phyloP scores from a whole-genome alignment of 176 grass and related monocot genomes.

The Aegilops umbellulata region DNA sequence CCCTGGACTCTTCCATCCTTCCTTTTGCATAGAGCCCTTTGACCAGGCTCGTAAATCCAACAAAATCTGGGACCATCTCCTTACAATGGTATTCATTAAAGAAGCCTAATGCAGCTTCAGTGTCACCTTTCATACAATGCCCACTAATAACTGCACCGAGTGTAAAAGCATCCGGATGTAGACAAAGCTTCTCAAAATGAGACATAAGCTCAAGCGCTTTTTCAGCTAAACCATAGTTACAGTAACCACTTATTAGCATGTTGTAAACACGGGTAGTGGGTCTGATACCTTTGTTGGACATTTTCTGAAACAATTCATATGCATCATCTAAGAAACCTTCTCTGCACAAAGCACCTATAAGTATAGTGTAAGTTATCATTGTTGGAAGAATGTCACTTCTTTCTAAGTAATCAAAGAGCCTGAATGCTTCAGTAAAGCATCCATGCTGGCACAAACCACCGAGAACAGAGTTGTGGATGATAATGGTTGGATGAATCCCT shows the following conservation, averaged over 20 bases:
- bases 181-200: conserved; percentile 52
- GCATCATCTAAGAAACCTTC: conserved; percentile 84
- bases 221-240: conserved; percentile 68
- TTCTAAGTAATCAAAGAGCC: conserved; percentile 77
- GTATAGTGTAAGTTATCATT: conserved; percentile 61
- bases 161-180: conserved; percentile 72
- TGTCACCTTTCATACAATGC: conserved; percentile 63
- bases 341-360: conserved; percentile 87
- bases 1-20: conserved; percentile 88
- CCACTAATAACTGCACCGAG: conserved; percentile 71
- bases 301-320: conserved; percentile 60
- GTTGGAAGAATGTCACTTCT: conserved; percentile 56
- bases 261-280: conserved; percentile 70
- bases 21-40: conserved; percentile 83
- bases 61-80: conserved; percentile 65
- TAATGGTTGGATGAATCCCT: conserved; percentile 59
- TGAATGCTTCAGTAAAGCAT: conserved; percentile 84
- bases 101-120: conserved; percentile 66
- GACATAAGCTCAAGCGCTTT: conserved; percentile 63
- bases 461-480: conserved; percentile 83
- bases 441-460: conserved; percentile 83
- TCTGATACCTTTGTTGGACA: conserved; percentile 60
- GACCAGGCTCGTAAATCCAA: conserved; percentile 72
- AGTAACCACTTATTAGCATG: conserved; percentile 73
- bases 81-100: conserved; percentile 55